Base-by-base conservation (phyloP, 352 stramenopile genomes). In the Phytopythium helicoides region DNA sequence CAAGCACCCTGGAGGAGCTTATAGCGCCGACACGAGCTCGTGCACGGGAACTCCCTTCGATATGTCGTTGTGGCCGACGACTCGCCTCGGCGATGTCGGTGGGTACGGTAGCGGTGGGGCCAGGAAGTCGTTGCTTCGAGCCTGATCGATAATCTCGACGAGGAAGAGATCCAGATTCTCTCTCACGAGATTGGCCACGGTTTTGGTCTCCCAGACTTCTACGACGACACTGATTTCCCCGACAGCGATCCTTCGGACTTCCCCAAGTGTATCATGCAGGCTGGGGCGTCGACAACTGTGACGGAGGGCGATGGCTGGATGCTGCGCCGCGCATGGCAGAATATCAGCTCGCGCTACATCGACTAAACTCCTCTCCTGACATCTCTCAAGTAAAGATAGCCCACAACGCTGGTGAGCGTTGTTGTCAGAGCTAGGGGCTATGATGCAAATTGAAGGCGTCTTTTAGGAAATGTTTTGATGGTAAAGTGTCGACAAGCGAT, bases 21-120 rank as follows among this genome's bases (percentile, higher is more conserved):
- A 50, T 12, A 59, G 14, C n/a, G 37, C 65, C 6, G 69, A 75
- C 46, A 79, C 65, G 6, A 76, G 59, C 21, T 21, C 50, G 14
- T 79, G 69, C 54, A 66, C 60, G 23, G 65, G 69, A 16, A 69
- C 57, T 19, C 62, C 65, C 6, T 79, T 79, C 37, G 69, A 76
- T 28, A 73, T 73, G 51, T 76, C 69, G 39, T 46, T 79, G 41
- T 79, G 69, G 69, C n/a, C n/a, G n/a, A n/a, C n/a, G n/a, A n/a
- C n/a, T n/a, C n/a, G n/a, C n/a, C n/a, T n/a, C n/a, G n/a, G n/a
- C n/a, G n/a, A n/a, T n/a, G n/a, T n/a, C n/a, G n/a, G n/a, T n/a
- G n/a, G n/a, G n/a, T n/a, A n/a, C n/a, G n/a, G n/a, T n/a, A n/a
- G n/a, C n/a, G n/a, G n/a, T n/a, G n/a, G n/a, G n/a, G n/a, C n/a